phyloP scores from a whole-genome alignment of 129 eudicot genomes.

The Artemisia argyi region DNA sequence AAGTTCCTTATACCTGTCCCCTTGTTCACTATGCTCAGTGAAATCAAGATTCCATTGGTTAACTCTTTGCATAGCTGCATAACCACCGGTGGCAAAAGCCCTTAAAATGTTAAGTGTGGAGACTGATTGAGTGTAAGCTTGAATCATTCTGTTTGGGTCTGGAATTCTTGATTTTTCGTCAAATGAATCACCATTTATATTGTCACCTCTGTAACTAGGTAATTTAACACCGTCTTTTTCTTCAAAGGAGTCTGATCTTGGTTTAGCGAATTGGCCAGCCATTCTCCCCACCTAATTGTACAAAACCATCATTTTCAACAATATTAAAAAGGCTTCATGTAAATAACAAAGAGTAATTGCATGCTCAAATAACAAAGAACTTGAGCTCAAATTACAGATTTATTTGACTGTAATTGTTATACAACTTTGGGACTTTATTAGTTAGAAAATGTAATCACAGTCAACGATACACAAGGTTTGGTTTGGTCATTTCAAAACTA shows the following conservation, averaged over 20 bases:
- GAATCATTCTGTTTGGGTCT: slow-evolving; percentile 77
- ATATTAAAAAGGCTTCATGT: neutral
- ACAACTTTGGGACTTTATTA: too few relatives aligned
- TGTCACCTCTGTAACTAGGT: slow-evolving; percentile 88
- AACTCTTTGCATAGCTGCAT: slow-evolving; percentile 97
- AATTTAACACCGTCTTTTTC: slow-evolving; percentile 86
- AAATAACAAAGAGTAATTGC: neutral
- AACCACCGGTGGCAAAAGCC: slow-evolving; percentile 92
- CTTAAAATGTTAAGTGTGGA: slow-evolving; percentile 86
- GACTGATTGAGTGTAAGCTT: slow-evolving; percentile 85
- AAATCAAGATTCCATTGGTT: slow-evolving; percentile 92
- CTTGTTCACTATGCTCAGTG: slow-evolving; percentile 84
- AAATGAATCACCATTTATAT: slow-evolving; percentile 77
- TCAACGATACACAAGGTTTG: neutral
- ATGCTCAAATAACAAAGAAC: neutral
- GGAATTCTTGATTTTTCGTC: slow-evolving; percentile 80
- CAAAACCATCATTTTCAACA: neutral
- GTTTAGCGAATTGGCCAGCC: slow-evolving; percentile 98
- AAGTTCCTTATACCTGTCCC: slow-evolving; percentile 82
- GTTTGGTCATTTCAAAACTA: neutral
- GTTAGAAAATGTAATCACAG: too few relatives aligned
- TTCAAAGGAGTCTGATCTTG: slow-evolving; percentile 81
- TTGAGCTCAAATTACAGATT: neutral
- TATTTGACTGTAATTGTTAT: too few relatives aligned
- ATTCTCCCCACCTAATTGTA: slow-evolving; percentile 81